Percentiles rank a stretch among this genome's conserved stretches.
These are phyloP conservation scores for Erodium texanum DNA, from an alignment of 441 rosid species.

Conservation along the genomic window DNA sequence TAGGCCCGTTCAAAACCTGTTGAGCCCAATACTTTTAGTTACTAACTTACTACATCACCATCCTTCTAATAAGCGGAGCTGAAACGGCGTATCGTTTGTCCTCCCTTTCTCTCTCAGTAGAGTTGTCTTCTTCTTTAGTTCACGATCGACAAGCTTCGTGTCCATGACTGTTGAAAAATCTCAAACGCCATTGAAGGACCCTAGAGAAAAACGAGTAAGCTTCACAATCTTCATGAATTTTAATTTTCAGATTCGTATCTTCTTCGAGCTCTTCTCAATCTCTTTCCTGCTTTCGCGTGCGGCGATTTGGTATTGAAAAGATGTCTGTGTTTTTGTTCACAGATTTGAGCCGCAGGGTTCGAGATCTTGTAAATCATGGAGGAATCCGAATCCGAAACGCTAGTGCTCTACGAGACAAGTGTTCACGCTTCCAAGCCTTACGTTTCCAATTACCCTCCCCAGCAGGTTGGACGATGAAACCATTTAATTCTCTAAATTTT, in stretches of 20 bases:
- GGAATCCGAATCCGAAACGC: slow-evolving; percentile 14
- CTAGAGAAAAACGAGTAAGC: background rate
- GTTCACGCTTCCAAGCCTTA: slow-evolving; percentile 55
- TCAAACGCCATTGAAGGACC: slow-evolving; percentile 7
- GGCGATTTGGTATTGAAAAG: background rate
- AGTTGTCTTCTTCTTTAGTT: background rate
- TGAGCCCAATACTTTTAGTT: background rate
- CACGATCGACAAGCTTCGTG: background rate
- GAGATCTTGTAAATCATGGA: slow-evolving; percentile 19
- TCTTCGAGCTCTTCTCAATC: background rate
- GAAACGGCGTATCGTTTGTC: background rate
- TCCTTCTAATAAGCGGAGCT: background rate
- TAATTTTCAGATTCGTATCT: background rate
- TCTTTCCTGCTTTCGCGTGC: background rate
- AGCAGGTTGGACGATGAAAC: slow-evolving; percentile 28
- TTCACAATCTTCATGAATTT: background rate
- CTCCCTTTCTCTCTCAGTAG: background rate
- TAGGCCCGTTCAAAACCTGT: background rate
- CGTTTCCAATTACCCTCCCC: slow-evolving; percentile 66
- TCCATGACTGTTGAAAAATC: background rate
- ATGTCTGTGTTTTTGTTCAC: background rate
- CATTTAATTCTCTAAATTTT: background rate
- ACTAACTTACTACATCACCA: too few species aligned
- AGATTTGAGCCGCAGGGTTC: slow-evolving; percentile 8
- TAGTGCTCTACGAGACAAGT: slow-evolving; percentile 62